Percentiles rank a stretch among this genome's conserved stretches.
phyloP scores from a whole-genome alignment of 2,329 filamentous ascomycete genomes.

The Pseudocercospora fijiensis region DNA sequence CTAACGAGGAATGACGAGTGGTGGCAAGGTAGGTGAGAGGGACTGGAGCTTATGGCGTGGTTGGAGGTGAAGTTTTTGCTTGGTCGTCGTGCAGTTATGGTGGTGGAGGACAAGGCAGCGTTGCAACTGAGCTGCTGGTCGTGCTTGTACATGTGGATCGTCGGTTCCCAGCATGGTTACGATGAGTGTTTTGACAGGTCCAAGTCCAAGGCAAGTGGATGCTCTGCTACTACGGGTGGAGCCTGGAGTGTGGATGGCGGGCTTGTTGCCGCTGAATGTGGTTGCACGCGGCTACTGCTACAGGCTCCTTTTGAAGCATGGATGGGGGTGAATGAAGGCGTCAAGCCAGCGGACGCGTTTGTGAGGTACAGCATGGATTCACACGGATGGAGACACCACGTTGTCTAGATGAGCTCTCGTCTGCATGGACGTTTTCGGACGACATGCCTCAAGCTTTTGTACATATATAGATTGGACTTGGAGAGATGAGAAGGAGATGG shows the following conservation, averaged over 20 bases:
- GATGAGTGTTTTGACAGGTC: slow-evolving; percentile 27
- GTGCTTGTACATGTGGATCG: background rate
- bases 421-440: background rate
- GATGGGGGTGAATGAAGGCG: background rate
- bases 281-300: slow-evolving; percentile 5
- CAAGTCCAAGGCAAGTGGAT: slow-evolving; percentile 16
- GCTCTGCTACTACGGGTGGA: background rate
- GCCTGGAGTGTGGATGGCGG: slow-evolving; percentile 9
- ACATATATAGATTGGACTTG: slow-evolving; percentile 8
- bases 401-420: slow-evolving; percentile 3
- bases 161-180: too few species aligned
- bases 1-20: background rate
- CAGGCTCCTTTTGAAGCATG: background rate
- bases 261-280: background rate
- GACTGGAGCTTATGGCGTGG: background rate
- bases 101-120: slow-evolving; percentile 3
- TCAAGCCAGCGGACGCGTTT: background rate
- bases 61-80: too few species aligned
- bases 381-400: slow-evolving; percentile 4
- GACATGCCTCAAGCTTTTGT: slow-evolving; percentile 4
- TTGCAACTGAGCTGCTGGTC: background rate
- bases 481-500: background rate
- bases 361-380: slow-evolving; percentile 1
- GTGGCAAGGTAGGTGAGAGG: background rate
- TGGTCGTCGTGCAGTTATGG: background rate